Evolutionary conservation across 2,329 filamentous ascomycete genomes (phyloP), one percentile per base, ranked within the genome.

Genomic region (Iodosphaeria phyllophila): DNA sequence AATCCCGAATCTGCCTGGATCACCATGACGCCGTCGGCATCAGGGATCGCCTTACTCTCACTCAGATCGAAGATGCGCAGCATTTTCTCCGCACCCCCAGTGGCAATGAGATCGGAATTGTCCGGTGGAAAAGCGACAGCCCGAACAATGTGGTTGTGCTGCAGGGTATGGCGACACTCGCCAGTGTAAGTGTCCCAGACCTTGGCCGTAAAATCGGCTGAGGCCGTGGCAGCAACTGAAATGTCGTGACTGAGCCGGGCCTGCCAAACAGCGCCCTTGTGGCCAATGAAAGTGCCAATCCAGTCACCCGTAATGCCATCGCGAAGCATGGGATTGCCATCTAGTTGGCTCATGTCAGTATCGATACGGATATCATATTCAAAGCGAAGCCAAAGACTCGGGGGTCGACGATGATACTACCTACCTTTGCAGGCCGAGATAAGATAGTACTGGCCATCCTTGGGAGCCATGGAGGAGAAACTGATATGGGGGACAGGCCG

Each of bases 241-340:
- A 83, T 80, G 52, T 95, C 83, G 12, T 79, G 73, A 26, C 83
- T 92, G 18, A 98, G 63, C 39, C 84, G 71, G 27, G 84, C 80
- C 55, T 93, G 84, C 83, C 89, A 98, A 31, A 95, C 86, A 18
- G 89, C 89, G 33, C 89, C 89, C 54, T 98, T 95, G 58, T 98
- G 89, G 20, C 89, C 89, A 41, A 98, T 75, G 47, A 95, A 95
- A 18, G 89, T 95, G 24, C 89, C 89, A 39, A 95, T 95, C 79
- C 84, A 93, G 50, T 93, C 84, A 30, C 89, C 89, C 23, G 86
- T 98, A 32, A 91, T 67, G 33, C 89, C 89, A 54, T 95, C 82
- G 36, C 89, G 79, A 39, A 98, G 75, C 84, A 95, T 95, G 25
- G 89, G 89, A 48, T 95, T 95, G 44, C 86, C 86, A 59, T 98